phyloP scores from a whole-genome alignment of 257 asterid species.

The Gentiana straminea region DNA sequence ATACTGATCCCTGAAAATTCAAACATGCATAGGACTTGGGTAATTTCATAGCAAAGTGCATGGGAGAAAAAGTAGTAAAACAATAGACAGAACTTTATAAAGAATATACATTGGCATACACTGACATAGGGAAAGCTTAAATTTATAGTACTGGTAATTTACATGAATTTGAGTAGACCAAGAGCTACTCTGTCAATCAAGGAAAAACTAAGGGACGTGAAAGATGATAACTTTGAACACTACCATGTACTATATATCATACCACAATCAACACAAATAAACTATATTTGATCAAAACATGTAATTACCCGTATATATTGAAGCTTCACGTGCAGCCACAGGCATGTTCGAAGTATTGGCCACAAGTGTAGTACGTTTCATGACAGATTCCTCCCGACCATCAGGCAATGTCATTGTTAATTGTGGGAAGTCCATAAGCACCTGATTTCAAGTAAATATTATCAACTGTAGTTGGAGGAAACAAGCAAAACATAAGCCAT shows the following conservation, averaged over 20 bases:
- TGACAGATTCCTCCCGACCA: conserved; percentile 99
- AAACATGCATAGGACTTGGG: conserved; percentile 8
- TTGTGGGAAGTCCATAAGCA: conserved; percentile 99
- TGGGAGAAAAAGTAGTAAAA: too few species aligned
- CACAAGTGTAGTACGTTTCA: conserved; percentile 99
- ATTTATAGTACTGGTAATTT: too few species aligned
- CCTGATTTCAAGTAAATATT: conserved; percentile 34
- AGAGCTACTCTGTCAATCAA: too few species aligned
- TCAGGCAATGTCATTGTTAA: conserved; percentile 97
- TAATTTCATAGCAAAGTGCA: conserved; percentile 1
- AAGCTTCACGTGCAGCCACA: conserved; percentile 99
- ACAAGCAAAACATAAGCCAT: conserved; percentile 3
- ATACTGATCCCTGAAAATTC: conserved; percentile 78
- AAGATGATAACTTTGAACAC: too few species aligned
- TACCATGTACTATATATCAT: too few species aligned
- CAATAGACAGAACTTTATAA: too few species aligned
- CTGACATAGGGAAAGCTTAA: too few species aligned
- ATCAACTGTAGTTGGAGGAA: conserved; percentile 2
- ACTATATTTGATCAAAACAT: too few species aligned
- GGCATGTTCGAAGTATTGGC: conserved; percentile 99
- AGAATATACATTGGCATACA: too few species aligned
- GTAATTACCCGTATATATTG: conserved; percentile 77
- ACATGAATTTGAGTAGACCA: too few species aligned
- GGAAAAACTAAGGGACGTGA: too few species aligned
- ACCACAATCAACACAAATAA: too few species aligned